Base-by-base conservation (phyloP, 2,329 filamentous ascomycete genomes). In the Pseudocercospora eumusae region DNA sequence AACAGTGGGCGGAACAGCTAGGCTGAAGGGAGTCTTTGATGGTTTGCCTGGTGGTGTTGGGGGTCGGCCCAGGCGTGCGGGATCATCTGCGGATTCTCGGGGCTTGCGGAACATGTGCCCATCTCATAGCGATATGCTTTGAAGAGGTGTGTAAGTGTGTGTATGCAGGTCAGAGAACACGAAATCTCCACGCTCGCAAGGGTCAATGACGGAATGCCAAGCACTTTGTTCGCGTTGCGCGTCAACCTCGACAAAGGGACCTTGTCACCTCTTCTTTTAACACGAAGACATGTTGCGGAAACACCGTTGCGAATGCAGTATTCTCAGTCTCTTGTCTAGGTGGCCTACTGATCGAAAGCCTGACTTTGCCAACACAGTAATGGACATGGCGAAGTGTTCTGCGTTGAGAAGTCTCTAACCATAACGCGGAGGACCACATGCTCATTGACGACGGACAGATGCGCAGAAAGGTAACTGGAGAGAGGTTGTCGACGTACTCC, bases 101-200 rank as follows among this genome's bases (percentile, higher is more conserved):
- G 82, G 82, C 54, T 83, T 85, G 60, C 82, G 79, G 65, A 86
- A 85, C 82, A 85, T 85, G 52, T 18, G 57, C 31, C 42, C 52
- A 21, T 36, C 28, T 40, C 52, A 54, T 28, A 52, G 8, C 21
- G 21, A 31, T n/a, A 52, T 52, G 21, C 1, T 8, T 31, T 40
- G 36, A 1, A n/a, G 36, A n/a, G 36, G 9, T 49, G 44, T 13
- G 18, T 49, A 23, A 11, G 20, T 20, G 5, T 21, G 20, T 20
- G 5, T 20, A 20, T 25, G 8, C 20, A 25, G 23, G 23, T 25
- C 15, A 52, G 21, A 25, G 13, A 36, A 54, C 52, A 36, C 31
- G 52, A 36, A 33, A 40, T 54, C 27, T 11, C n/a, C 52, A 52
- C 47, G 47, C 21, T 52, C 8, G 4, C 3, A 47, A 52, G 47